These are phyloP conservation scores for Pseudogymnoascus sp. DNA, from an alignment of 2,329 filamentous ascomycete species.

Conservation along the genomic window DNA sequence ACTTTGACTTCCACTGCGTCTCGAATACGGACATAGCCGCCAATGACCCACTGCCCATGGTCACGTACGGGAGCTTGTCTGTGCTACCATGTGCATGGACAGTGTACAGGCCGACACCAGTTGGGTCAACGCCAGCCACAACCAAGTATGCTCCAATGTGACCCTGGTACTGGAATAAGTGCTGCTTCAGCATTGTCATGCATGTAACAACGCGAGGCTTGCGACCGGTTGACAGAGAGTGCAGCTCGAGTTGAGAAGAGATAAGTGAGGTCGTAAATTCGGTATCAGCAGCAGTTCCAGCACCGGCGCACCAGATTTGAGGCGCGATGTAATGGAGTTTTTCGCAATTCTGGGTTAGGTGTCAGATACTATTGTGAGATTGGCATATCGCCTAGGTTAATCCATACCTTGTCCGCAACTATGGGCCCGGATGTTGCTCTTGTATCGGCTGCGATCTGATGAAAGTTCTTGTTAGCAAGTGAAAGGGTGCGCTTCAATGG, in stretches of 20 bases:
- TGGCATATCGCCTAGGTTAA: not conserved
- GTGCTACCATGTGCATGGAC: slow-evolving; percentile 97
- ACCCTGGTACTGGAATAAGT: slow-evolving; percentile 96
- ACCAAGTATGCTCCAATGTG: slow-evolving; percentile 97
- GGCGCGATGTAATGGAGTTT: slow-evolving; percentile 98
- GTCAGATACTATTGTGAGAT: not conserved
- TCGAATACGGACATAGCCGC: slow-evolving; percentile 98
- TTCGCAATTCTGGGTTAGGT: slow-evolving; percentile 73
- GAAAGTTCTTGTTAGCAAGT: slow-evolving; percentile 17
- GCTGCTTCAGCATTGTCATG: slow-evolving; percentile 99
- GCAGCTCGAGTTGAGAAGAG: slow-evolving; percentile 96
- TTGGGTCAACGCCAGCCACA: slow-evolving; percentile 92
- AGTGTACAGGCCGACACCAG: slow-evolving; percentile 90
- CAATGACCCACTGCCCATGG: slow-evolving; percentile 93
- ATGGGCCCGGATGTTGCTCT: slow-evolving; percentile 95
- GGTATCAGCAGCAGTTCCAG: slow-evolving; percentile 94
- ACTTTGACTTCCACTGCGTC: slow-evolving; percentile 77
- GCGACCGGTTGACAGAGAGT: slow-evolving; percentile 90
- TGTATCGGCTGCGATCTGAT: slow-evolving; percentile 90
- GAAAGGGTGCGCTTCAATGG: not conserved
- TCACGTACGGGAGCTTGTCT: slow-evolving; percentile 98
- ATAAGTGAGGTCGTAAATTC: slow-evolving; percentile 99
- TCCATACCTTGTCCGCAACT: slow-evolving; percentile 83
- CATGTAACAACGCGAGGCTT: slow-evolving; percentile 95
- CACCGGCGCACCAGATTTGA: slow-evolving; percentile 98